Percentiles rank a stretch among this genome's conserved stretches.
Conservation (phyloP, 768 basidiomycete genomes). For the Hysterangium stoloniferum region DNA sequence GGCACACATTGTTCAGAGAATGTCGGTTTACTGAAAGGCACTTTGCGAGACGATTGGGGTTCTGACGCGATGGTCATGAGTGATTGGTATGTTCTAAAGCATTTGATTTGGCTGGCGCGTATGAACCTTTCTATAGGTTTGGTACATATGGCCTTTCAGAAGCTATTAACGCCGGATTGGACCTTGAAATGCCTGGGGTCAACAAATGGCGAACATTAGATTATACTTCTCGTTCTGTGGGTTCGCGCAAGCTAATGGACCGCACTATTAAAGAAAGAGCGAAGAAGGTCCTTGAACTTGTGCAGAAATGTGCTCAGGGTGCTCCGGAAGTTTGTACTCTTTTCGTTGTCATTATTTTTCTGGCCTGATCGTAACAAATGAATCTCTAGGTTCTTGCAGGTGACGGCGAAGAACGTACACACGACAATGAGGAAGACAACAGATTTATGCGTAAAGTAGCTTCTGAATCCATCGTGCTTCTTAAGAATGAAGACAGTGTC, state of each 20-base stretch:
- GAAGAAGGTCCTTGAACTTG: constrained; percentile 38
- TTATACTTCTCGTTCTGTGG: constrained; percentile 33
- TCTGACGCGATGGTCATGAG: constrained; percentile 55
- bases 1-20: constrained; percentile 54
- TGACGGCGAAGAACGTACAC: constrained; percentile 55
- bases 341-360: neutral
- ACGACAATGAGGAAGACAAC: constrained; percentile 52
- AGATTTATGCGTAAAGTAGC: constrained; percentile 49
- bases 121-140: constrained; percentile 22
- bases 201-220: constrained; percentile 32
- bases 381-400: constrained; percentile 26
- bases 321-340: constrained; percentile 60
- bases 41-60: constrained; percentile 60
- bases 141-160: constrained; percentile 37
- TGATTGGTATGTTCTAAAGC: constrained; percentile 43
- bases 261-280: constrained; percentile 44
- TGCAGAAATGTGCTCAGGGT: constrained; percentile 55
- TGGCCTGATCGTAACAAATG: neutral
- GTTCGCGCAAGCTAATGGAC: constrained; percentile 42
- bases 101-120: neutral
- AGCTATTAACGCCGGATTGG: constrained; percentile 52
- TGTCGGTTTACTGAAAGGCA: constrained; percentile 38
- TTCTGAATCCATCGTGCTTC: constrained; percentile 54
- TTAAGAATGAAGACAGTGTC: constrained; percentile 52
- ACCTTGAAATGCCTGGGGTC: constrained; percentile 56